Conservation (phyloP, 2,329 filamentous ascomycete species). For the Trichocomaceae sp. region DNA sequence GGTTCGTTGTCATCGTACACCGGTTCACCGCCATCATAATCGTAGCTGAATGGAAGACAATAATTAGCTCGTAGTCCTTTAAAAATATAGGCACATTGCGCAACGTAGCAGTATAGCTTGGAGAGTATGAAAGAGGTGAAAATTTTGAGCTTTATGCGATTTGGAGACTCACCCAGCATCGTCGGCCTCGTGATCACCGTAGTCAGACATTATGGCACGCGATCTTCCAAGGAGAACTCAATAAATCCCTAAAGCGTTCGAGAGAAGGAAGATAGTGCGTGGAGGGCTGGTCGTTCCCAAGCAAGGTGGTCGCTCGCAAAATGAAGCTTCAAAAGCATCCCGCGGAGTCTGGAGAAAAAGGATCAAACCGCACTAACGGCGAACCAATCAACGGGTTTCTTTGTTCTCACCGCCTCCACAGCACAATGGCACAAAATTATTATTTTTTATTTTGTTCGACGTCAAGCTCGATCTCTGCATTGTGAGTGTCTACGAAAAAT, state of each 20-base stretch:
- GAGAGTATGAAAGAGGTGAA: not conserved
- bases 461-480: not conserved
- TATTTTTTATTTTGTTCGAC: slow-evolving; percentile 19
- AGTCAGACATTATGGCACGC: slow-evolving; percentile 59
- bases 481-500: not conserved
- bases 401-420: slow-evolving; percentile 25
- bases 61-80: slow-evolving; percentile 15
- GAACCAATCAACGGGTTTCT: not conserved
- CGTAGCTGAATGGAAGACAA: slow-evolving; percentile 34
- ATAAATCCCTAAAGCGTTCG: not conserved
- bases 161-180: slow-evolving; percentile 48
- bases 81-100: not conserved
- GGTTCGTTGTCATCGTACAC: slow-evolving; percentile 62
- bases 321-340: not conserved
- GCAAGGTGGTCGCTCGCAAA: not conserved
- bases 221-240: not conserved
- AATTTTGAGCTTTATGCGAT: not conserved
- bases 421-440: slow-evolving; percentile 30
- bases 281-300: not conserved
- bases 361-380: slow-evolving; percentile 1
- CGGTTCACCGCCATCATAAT: slow-evolving; percentile 53
- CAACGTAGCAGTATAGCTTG: not conserved
- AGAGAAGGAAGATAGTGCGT: not conserved
- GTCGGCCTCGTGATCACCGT: slow-evolving; percentile 59
- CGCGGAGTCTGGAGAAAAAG: slow-evolving; percentile 11